Evolutionary conservation across 345 rosid species (phyloP), one percentile per base, ranked within the genome.

Genomic region (Citrus sp.): DNA sequence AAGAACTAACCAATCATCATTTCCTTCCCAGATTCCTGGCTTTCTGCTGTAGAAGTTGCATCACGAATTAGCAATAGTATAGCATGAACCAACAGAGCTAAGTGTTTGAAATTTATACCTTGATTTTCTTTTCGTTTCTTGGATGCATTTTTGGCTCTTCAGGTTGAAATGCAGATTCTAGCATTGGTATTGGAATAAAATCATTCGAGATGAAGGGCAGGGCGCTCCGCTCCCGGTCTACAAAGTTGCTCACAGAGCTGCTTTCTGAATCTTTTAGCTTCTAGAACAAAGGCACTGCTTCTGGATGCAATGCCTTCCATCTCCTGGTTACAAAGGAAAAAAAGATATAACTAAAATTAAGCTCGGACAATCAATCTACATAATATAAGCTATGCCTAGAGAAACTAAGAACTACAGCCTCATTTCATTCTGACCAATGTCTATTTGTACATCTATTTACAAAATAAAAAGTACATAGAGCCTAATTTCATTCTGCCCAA

Each of bases 201-300:
- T 92, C 90, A 46, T 78, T 79, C 56, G 89, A n/a, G 85, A 78
- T 87, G 85, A 67, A 90, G 88, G 62, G 89, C 86, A 60, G 98
- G 97, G 34, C 98, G 94, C 78, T 94, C 97, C 88, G 80, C 78
- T 92, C 97, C 56, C 95, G 83, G 78, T 96, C 99, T 22, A 96
- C 99, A 83, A 94, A 96, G 86, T 96, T 96, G 67, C 93, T 70
- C 58, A 89, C 87, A 68, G 78, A 65, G 89, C 88, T 61, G 83
- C 82, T 77, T 79, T 90, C 46, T 82, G 89, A 28, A 84, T 78
- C 80, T 91, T 73, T 83, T 87, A 74, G 94, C 95, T 59, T 84
- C 91, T 80, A 81, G 86, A 91, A 78, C 81, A 88, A 82, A 66
- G 87, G 90, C 74, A 87, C 93, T 82, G 85, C 90, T 56, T 92